Base-by-base conservation (phyloP, 352 stramenopile species). In the Globisporangium cystogenes region DNA sequence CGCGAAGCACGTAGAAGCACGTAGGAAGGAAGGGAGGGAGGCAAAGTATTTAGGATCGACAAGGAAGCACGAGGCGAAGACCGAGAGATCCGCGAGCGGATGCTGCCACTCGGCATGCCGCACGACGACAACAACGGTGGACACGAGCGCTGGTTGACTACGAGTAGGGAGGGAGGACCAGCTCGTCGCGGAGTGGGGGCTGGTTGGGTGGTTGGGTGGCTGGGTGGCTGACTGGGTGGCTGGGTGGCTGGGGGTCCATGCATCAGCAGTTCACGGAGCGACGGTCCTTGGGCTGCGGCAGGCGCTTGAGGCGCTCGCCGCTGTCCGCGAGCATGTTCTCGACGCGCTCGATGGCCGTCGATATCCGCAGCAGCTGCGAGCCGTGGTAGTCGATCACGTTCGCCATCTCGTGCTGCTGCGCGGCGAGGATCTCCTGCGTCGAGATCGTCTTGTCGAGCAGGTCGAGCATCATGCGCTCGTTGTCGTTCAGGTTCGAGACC, bases 361-460 rank as follows among this genome's bases (percentile, higher is more conserved):
- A 88, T 49, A 91, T 84, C 21, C 72, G 68, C 57, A 85, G 57
- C 15, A 91, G 60, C 53, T 89, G 79, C 21, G 65, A 63, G 45
- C 70, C 74, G 53, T 91, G 79, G 16, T 72, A 75, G 51, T 76
- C 73, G 43, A 89, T 81, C 39, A 88, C 64, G 37, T 69, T 67
- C 24, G 75, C 75, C 77, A 91, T 89, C 54, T 83, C 76, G 42
- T 81, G 65, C 62, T 91, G 81, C 58, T 84, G 77, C 23, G 78
- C 70, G 0, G 78, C 77, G n/a, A 91, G 67, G 44, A 91, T 74
- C 51, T 87, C 76, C 48, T 91, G 81, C 3, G 81, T 91, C 23
- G 65, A 77, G 53, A 91, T 89, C 18, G 81, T 91, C 55, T 84
- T 83, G 64, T 88, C 77, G 26, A 91, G 64, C 33, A 91, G 59